phyloP scores from a whole-genome alignment of 805 yeast species.

The Starmerella bombicola region DNA sequence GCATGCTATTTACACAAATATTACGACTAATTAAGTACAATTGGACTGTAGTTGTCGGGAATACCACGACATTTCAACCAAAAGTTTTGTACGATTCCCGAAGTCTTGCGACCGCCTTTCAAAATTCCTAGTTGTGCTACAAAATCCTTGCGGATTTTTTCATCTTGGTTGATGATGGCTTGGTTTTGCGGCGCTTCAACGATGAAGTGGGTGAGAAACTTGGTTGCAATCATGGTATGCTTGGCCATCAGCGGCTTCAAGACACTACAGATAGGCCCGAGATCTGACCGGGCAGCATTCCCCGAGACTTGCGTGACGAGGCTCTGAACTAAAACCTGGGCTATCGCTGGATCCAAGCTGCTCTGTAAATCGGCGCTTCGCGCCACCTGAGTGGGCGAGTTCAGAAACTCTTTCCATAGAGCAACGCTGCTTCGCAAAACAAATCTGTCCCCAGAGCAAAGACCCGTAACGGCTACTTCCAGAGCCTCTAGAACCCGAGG shows the following conservation, averaged over 20 bases:
- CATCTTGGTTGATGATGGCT: constrained; percentile 10
- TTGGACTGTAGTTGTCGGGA: constrained; percentile 22
- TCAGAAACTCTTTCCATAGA: constrained; percentile 44
- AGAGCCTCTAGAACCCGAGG: constrained; percentile 23
- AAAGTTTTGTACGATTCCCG: constrained; percentile 24
- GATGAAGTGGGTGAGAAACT: constrained; percentile 12
- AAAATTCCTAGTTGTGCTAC: constrained; percentile 25
- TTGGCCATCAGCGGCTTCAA: constrained; percentile 30
- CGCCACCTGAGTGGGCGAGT: not conserved
- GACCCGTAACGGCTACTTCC: constrained; percentile 32
- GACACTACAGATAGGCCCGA: constrained; percentile 33
- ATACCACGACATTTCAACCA: constrained; percentile 29
- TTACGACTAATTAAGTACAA: not conserved
- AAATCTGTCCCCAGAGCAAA: constrained; percentile 42
- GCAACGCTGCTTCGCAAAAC: constrained; percentile 40
- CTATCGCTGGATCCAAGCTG: constrained; percentile 24
- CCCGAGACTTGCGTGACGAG: constrained; percentile 35
- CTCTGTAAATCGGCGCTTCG: constrained; percentile 1
- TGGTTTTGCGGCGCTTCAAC: constrained; percentile 16
- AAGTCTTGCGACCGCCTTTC: constrained; percentile 26
- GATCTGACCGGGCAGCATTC: constrained; percentile 33
- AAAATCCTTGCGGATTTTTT: constrained; percentile 20
- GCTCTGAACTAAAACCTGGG: constrained; percentile 26
- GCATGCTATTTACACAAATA: not conserved
- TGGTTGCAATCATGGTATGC: constrained; percentile 12